Percentiles rank a stretch among this genome's conserved stretches.
phyloP scores from a whole-genome alignment of 371 early-diverging fungal genomes.

The Actinomortierella ambigua region DNA sequence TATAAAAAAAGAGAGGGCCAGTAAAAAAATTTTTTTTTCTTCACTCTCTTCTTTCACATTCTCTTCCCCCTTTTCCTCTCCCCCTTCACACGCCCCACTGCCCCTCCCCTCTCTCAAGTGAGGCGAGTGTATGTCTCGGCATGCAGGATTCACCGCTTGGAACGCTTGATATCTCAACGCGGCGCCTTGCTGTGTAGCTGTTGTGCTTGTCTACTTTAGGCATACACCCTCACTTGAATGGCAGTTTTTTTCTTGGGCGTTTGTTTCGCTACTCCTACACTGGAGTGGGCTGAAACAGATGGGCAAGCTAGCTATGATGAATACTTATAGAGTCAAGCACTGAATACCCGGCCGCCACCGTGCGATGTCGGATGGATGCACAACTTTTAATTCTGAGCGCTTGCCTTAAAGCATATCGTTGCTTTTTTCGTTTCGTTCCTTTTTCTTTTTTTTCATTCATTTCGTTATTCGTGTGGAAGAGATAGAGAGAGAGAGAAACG shows the following conservation, averaged over 20 bases:
- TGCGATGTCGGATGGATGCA: slow-evolving; percentile 48
- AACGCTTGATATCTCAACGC: background rate
- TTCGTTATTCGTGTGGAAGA: too few species aligned
- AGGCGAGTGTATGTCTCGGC: background rate
- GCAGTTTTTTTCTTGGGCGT: background rate
- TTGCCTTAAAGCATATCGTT: slow-evolving; percentile 1
- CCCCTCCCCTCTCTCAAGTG: background rate
- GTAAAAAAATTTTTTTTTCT: background rate
- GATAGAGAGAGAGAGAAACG: too few species aligned
- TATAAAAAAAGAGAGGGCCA: too few species aligned
- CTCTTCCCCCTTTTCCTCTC: background rate
- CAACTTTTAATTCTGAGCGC: slow-evolving; percentile 47
- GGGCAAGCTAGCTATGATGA: slow-evolving; percentile 35
- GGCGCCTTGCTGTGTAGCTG: background rate
- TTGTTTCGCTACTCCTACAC: background rate
- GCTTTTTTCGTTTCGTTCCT: too few species aligned
- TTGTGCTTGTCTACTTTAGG: background rate
- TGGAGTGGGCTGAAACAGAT: too few species aligned
- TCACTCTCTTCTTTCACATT: slow-evolving; percentile 2
- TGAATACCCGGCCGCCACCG: slow-evolving; percentile 49
- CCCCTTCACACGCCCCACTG: background rate
- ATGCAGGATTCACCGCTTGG: background rate
- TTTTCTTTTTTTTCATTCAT: too few species aligned
- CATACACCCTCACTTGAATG: slow-evolving; percentile 1
- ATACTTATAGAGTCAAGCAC: slow-evolving; percentile 45